Conservation (phyloP, 768 basidiomycete species). For the Dictyophora rubrovolvata region DNA sequence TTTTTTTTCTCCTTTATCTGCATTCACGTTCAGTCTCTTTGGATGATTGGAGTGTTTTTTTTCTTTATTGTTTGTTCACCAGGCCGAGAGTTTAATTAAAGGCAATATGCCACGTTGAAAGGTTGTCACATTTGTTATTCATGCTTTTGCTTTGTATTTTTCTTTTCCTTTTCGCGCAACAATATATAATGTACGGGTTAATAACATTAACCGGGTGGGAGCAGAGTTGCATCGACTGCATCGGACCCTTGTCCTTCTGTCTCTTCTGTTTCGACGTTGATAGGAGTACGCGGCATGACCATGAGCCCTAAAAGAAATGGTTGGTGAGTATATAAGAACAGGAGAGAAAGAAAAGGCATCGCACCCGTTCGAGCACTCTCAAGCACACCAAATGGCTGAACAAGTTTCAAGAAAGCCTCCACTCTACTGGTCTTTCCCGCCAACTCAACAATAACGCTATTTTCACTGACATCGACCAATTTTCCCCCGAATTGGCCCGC, state of each 20-base stretch:
- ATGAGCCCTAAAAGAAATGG: conserved; percentile 57
- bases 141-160: too few relatives aligned
- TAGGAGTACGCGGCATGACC: conserved; percentile 97
- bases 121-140: too few relatives aligned
- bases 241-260: conserved; percentile 42
- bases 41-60: too few relatives aligned
- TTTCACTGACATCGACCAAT: conserved; percentile 90
- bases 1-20: too few relatives aligned
- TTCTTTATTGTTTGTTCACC: too few relatives aligned
- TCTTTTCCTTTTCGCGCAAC: too few relatives aligned
- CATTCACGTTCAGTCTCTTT: too few relatives aligned
- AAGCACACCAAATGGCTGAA: conserved; percentile 92
- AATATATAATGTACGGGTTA: too few relatives aligned
- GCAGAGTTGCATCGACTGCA: conserved; percentile 78
- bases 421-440: conserved; percentile 87
- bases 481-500: conserved; percentile 84
- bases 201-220: conserved; percentile 76
- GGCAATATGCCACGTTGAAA: too few relatives aligned
- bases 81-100: too few relatives aligned
- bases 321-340: neutral
- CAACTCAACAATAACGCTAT: conserved; percentile 91
- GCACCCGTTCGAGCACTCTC: conserved; percentile 91
- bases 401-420: conserved; percentile 81
- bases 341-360: neutral
- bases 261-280: conserved; percentile 47